These are phyloP conservation scores for Suillus occidentalis DNA, from an alignment of 768 basidiomycete species.

Conservation along the genomic window DNA sequence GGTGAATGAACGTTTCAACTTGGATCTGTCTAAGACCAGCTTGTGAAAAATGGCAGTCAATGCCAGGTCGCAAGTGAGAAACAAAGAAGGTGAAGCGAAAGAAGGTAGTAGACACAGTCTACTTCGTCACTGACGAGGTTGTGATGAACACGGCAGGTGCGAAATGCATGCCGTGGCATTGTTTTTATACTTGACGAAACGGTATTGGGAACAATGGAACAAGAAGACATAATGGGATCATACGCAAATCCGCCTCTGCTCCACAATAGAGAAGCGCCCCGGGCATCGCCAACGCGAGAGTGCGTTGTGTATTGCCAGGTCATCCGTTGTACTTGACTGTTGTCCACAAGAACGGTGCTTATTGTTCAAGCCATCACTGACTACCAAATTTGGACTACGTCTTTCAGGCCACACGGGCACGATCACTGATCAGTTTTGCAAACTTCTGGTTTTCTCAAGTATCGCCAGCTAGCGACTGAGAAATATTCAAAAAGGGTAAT, in stretches of 20 bases:
- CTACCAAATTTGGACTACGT: conserved; percentile 3
- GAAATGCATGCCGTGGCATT: neutral
- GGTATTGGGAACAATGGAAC: conserved; percentile 19
- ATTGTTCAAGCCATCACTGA: neutral
- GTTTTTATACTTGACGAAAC: conserved; percentile 20
- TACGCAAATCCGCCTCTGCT: neutral
- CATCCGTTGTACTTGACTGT: neutral
- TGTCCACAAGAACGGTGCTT: conserved; percentile 1
- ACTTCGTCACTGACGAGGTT: conserved; percentile 1
- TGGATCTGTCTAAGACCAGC: conserved; percentile 10
- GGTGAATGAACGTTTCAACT: neutral
- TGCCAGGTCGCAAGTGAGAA: conserved; percentile 17
- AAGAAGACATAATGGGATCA: conserved; percentile 10
- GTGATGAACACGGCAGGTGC: neutral
- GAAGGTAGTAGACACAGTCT: conserved; percentile 29
- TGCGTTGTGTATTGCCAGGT: neutral
- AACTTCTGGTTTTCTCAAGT: neutral
- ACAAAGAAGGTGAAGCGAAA: conserved; percentile 14
- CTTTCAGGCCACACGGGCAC: neutral
- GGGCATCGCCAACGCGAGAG: neutral
- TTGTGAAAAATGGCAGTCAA: conserved; percentile 23
- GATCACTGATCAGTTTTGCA: neutral
- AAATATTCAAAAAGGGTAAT: neutral
- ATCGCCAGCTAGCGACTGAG: neutral
- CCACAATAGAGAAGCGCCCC: conserved; percentile 12